Base-by-base conservation (phyloP, 129 eudicot species). In the Flaveria sonorensis region DNA sequence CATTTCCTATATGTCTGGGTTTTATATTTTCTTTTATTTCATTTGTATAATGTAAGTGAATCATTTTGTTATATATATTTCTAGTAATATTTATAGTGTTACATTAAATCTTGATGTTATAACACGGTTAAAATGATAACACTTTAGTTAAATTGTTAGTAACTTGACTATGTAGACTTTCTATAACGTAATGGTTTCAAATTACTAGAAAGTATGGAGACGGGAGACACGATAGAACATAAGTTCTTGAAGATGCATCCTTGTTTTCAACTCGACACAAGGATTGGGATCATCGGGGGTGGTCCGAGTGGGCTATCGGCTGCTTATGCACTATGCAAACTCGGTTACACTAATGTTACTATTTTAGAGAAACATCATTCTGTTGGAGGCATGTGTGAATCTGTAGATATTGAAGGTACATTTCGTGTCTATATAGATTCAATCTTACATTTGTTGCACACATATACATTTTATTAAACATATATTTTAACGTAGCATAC, bases 331-430 rank as follows among this genome's bases (percentile, higher is more conserved):
- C 71, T 88, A 30, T 80, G 82, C 65, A 85, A 85, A 67, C 92
- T 88, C 24, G 92, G 92, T 60, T 88, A 88, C 81, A 56, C 84
- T 3, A 77, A 85, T 71, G 85, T 88, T 43, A 88, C 87, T 23
- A 72, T 88, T 23, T 23, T 88, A 5, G 92, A 88, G 78, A 88
- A 88, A 60, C 82, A 88, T 77, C 73, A 75, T 47, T 77, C 77
- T 18, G 87, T 83, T 65, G 89, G 89, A 14, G 92, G 92, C 82
- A 85, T 88, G 89, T 88, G 92, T 77, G 92, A 88, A 88, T 85
- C 92, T 12, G 78, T 81, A 7, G 87, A 85, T 12, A 80, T 88
- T 50, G 84, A 88, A 88, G 92, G 92, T 88, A 76, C 32, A 11
- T 5, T 61, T 48, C 23, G 3, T 57, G 71, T 19, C 13, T 48